A percentile compares a stretch with the other conserved stretches of the same genome.
Conservation (phyloP, 2,329 filamentous ascomycete genomes). For the Hymenoscyphus scutula region DNA sequence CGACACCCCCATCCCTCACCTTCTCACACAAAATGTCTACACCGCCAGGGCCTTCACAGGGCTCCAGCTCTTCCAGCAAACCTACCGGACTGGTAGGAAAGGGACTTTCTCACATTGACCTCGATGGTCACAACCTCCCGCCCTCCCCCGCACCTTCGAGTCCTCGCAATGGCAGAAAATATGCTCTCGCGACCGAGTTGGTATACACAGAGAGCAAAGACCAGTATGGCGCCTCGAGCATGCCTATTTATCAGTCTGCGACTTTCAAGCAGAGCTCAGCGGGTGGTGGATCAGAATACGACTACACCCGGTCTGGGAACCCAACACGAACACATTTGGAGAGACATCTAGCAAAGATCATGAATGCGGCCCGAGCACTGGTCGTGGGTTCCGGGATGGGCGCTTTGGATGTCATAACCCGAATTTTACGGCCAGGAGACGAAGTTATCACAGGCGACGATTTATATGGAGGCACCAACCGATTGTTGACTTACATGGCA, state of each 20-base stretch:
- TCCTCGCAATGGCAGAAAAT: conserved; percentile 80
- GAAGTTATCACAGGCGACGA: conserved; percentile 98
- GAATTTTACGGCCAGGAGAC: conserved; percentile 85
- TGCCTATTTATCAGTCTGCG: conserved; percentile 97
- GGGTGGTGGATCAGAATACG: conserved; percentile 80
- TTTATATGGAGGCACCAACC: conserved; percentile 92
- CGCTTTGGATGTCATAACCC: conserved; percentile 91
- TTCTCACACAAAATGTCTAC: conserved; percentile 33
- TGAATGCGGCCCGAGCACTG: conserved; percentile 87
- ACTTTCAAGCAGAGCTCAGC: conserved; percentile 94
- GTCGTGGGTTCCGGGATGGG: conserved; percentile 98
- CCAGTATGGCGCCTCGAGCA: conserved; percentile 94
- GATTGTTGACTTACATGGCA: conserved; percentile 86
- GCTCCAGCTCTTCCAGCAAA: conserved; percentile 20
- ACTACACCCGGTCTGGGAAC: conserved; percentile 97
- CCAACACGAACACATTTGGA: conserved; percentile 95
- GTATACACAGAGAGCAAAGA: conserved; percentile 96
- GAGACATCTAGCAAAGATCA: conserved; percentile 96
- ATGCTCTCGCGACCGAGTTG: conserved; percentile 91
- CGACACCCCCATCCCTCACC: not conserved
- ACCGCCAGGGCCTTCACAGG: conserved; percentile 33
- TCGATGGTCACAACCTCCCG: conserved; percentile 80
- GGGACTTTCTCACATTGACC: conserved; percentile 56
- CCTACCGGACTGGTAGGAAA: conserved; percentile 29
- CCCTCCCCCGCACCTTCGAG: conserved; percentile 92